Conservation (phyloP, 176 grass and related monocot genomes). For the Elaeis guineensis region DNA sequence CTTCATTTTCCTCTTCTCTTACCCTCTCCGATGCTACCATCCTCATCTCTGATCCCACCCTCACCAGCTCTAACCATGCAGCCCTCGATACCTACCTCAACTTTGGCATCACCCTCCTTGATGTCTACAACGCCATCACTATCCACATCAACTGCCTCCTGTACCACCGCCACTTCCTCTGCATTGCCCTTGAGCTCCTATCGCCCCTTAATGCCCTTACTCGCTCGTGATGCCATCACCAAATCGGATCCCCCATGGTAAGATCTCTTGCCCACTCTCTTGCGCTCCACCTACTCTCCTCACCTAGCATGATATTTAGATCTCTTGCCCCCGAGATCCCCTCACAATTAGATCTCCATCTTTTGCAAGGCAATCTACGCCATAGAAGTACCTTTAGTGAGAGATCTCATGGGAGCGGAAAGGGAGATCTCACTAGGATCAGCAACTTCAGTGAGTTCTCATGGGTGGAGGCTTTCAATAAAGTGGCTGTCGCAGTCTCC, state of each 20-base stretch:
- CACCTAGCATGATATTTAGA: neutral
- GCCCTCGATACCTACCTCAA: constrained; percentile 21
- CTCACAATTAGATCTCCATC: too few relatives aligned
- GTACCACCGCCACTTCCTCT: constrained; percentile 43
- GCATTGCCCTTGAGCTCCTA: constrained; percentile 54
- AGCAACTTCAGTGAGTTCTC: too few relatives aligned
- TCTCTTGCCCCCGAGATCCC: constrained; percentile 18
- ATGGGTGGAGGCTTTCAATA: too few relatives aligned
- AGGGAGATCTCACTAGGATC: too few relatives aligned
- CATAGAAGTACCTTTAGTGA: too few relatives aligned
- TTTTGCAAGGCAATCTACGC: too few relatives aligned
- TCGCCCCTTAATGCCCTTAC: constrained; percentile 4
- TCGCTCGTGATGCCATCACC: constrained; percentile 17
- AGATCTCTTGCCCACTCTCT: neutral
- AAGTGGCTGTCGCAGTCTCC: too few relatives aligned
- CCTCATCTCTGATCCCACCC: constrained; percentile 5
- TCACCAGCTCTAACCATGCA: neutral
- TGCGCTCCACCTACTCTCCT: neutral
- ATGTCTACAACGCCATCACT: constrained; percentile 54
- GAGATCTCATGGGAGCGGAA: too few relatives aligned
- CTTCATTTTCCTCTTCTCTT: too few relatives aligned
- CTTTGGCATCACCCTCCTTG: constrained; percentile 44
- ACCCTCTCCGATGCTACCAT: constrained; percentile 18
- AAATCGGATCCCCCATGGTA: neutral
- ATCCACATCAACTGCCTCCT: constrained; percentile 36